Evolutionary conservation across 257 asterid species (phyloP), one percentile per base, ranked within the genome.

Genomic region (Phtheirospermum japonicum): DNA sequence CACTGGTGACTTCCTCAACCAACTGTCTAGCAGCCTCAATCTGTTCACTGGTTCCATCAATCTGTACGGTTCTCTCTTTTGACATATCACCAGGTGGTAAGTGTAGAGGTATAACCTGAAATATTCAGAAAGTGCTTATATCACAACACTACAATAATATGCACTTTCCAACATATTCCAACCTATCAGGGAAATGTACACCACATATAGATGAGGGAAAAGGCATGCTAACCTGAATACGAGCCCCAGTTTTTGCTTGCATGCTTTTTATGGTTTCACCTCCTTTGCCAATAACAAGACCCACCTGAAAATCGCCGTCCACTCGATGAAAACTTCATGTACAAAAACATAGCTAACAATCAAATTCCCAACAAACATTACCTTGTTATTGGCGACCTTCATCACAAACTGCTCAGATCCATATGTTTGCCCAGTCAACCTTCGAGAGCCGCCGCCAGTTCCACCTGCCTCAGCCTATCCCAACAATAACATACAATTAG

Each of bases 201-300:
- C 23, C 3, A 58, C 23, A 12, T 0, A 26, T 26, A 34, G 31
- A 53, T 30, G 32, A 30, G 6, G 10, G 1, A 13, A 70, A 8
- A 19, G 34, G 49, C 9, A 68, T 34, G 13, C 37, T 30, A 37
- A 89, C 95, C 92, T 89, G 97, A 74, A 89, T 83, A 9, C 94
- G 91, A 55, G 97, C 97, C 13, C 97, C 97, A 11, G 94, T 64
- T 17, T 58, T 81, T 17, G 89, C 86, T 81, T 89, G 97, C 95
- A 89, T 86, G 63, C 59, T 85, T 63, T 87, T 86, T 54, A 89
- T 86, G 71, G 95, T 84, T 74, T 89, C 97, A 55, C 97, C 97
- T 57, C 97, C 95, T 80, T 89, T 89, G 42, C 97, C 97, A 61
- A 89, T 89, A 31, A 89, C 95, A 75, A 86, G 95, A 14, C 97